Evolutionary conservation across 2,329 filamentous ascomycete species (phyloP).

Genomic region (Pseudopithomyces maydicus): DNA sequence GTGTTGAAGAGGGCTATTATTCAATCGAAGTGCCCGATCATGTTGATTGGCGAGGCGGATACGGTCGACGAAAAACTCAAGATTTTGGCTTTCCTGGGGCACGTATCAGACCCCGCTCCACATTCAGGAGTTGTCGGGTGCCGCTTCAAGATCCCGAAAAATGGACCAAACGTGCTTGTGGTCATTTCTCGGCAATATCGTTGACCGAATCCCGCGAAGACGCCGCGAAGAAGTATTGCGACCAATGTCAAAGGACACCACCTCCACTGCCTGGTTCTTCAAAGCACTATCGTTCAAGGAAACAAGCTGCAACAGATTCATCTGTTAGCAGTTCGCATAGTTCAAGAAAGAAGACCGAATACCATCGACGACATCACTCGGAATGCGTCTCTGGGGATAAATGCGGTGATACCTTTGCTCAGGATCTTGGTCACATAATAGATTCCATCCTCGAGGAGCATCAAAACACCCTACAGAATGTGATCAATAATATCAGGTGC

Average conservation of each 20-base stretch:
- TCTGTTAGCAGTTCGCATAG: conserved; percentile 16
- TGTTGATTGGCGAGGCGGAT: conserved; percentile 35
- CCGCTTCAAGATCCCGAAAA: conserved; percentile 25
- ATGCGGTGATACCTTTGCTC: conserved; percentile 32
- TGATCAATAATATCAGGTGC: conserved; percentile 46
- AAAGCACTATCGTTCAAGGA: conserved; percentile 11
- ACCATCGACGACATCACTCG: conserved; percentile 17
- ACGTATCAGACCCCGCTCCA: conserved; percentile 26
- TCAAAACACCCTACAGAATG: conserved; percentile 41
- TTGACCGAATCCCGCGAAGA: conserved; percentile 19
- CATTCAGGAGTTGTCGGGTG: conserved; percentile 15
- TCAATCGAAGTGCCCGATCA: conserved; percentile 26
- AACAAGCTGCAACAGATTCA: conserved; percentile 18
- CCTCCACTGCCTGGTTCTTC: neutral
- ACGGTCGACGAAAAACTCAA: conserved; percentile 35
- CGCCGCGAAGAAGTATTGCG: conserved; percentile 22
- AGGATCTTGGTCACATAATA: conserved; percentile 45
- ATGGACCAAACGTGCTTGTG: conserved; percentile 36
- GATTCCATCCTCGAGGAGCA: conserved; percentile 50
- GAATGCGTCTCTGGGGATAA: conserved; percentile 23
- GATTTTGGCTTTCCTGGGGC: conserved; percentile 43
- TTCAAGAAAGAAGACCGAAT: conserved; percentile 7
- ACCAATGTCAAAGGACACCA: conserved; percentile 23
- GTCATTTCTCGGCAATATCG: conserved; percentile 30
- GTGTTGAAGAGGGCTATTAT: conserved; percentile 20